phyloP scores from a whole-genome alignment of 345 rosid species.

The Barbarea vulgaris region DNA sequence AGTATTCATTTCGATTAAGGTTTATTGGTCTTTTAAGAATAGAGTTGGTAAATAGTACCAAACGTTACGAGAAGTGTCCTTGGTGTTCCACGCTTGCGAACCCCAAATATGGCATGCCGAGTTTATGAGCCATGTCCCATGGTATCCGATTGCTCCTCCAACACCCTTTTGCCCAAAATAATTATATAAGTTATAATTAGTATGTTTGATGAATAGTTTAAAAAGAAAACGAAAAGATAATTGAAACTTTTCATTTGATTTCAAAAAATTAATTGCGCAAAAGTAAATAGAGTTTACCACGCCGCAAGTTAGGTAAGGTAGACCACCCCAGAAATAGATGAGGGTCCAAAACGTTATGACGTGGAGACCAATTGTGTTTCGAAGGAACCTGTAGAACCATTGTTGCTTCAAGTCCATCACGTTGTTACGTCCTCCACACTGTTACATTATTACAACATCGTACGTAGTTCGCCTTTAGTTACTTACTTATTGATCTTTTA shows the following conservation, averaged over 20 bases:
- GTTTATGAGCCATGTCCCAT: conserved; percentile 80
- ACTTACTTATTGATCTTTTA: background rate
- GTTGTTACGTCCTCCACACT: conserved; percentile 80
- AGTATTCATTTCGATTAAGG: background rate
- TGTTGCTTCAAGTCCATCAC: conserved; percentile 86
- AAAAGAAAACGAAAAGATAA: no score
- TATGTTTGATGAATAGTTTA: background rate
- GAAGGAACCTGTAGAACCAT: conserved; percentile 70
- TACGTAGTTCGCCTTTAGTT: background rate
- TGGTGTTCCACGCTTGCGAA: conserved; percentile 72
- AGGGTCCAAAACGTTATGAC: conserved; percentile 55
- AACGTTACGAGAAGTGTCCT: conserved; percentile 77
- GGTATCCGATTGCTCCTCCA: conserved; percentile 58
- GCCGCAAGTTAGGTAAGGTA: conserved; percentile 85
- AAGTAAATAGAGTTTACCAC: conserved; percentile 52
- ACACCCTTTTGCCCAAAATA: conserved; percentile 52
- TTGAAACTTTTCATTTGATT: no score
- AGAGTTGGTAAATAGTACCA: conserved; percentile 48
- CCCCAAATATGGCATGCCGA: conserved; percentile 96
- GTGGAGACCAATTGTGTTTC: conserved; percentile 59
- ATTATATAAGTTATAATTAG: background rate
- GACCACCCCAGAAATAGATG: conserved; percentile 61
- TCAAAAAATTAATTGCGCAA: background rate
- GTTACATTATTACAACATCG: conserved; percentile 11
- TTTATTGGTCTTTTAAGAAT: background rate